phyloP scores from a whole-genome alignment of 495 filamentous ascomycete species.

The Neurospora sp. region DNA sequence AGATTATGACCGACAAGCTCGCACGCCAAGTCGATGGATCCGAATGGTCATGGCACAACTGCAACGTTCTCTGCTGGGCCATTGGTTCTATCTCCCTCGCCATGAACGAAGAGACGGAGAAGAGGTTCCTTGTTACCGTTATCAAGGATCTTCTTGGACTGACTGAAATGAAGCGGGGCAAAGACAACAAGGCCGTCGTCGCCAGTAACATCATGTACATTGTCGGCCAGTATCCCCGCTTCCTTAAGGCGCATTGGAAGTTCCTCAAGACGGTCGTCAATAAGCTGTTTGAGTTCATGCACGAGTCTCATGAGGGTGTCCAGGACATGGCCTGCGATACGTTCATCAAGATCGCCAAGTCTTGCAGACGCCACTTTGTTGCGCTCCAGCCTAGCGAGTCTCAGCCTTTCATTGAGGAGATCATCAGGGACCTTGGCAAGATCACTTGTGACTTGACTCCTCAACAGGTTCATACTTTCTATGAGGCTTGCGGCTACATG shows the following conservation, averaged over 20 bases:
- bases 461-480: slow-evolving; percentile 97
- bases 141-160: slow-evolving; percentile 98
- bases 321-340: slow-evolving; percentile 99
- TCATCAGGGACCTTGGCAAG: slow-evolving; percentile 86
- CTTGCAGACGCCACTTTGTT: slow-evolving; percentile 95
- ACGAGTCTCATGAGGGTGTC: slow-evolving; percentile 98
- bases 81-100: slow-evolving; percentile 97
- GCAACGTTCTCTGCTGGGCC: slow-evolving; percentile 98
- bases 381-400: slow-evolving; percentile 87
- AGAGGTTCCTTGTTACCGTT: slow-evolving; percentile 94
- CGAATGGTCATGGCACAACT: slow-evolving; percentile 99
- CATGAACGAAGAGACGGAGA: slow-evolving; percentile 99
- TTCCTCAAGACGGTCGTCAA: slow-evolving; percentile 99
- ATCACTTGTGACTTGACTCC: slow-evolving; percentile 92
- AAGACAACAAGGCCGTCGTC: slow-evolving; percentile 98
- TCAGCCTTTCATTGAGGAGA: slow-evolving; percentile 98
- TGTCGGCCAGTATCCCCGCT: slow-evolving; percentile 95
- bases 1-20: slow-evolving; percentile 98
- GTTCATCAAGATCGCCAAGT: slow-evolving; percentile 99
- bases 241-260: slow-evolving; percentile 98
- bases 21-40: slow-evolving; percentile 84
- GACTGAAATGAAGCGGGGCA: slow-evolving; percentile 97
- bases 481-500: slow-evolving; percentile 99
- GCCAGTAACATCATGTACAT: slow-evolving; percentile 99
- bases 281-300: slow-evolving; percentile 99